Conservation (phyloP, 2,329 filamentous ascomycete genomes). For the Fusarium paranaense region DNA sequence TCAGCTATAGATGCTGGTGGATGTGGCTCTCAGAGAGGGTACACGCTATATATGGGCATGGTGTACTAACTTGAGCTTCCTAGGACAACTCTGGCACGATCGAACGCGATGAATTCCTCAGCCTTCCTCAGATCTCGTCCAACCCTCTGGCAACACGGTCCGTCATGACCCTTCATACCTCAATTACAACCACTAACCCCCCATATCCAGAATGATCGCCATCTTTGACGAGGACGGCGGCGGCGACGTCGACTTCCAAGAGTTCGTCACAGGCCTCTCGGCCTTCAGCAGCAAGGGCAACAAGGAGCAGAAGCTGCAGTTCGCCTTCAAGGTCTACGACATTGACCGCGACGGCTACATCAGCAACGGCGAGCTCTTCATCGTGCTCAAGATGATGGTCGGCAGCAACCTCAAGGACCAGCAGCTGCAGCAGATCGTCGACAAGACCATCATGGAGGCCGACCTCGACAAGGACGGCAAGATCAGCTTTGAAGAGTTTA, state of each 20-base stretch:
- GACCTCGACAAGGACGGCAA: conserved; percentile 96
- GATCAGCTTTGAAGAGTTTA: conserved; percentile 99
- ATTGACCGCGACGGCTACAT: conserved; percentile 99
- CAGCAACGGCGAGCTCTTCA: conserved; percentile 98
- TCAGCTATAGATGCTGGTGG: neutral
- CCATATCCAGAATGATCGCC: conserved; percentile 85
- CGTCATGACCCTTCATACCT: conserved; percentile 27
- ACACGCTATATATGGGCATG: neutral
- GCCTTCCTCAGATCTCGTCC: conserved; percentile 95
- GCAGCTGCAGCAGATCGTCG: conserved; percentile 98
- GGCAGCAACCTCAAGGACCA: conserved; percentile 99
- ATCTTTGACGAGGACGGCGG: conserved; percentile 99
- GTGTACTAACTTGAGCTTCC: conserved; percentile 10
- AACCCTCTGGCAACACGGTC: conserved; percentile 97
- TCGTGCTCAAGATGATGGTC: conserved; percentile 99
- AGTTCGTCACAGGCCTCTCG: conserved; percentile 94
- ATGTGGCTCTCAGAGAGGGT: neutral
- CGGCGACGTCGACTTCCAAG: conserved; percentile 97
- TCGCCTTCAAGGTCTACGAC: conserved; percentile 99
- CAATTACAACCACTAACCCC: conserved; percentile 11
- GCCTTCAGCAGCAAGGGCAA: conserved; percentile 98
- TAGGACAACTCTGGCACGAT: conserved; percentile 98
- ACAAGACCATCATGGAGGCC: conserved; percentile 99
- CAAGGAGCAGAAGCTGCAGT: conserved; percentile 97
- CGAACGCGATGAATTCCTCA: conserved; percentile 97